These are phyloP conservation scores for Colletotrichum salicis DNA, from an alignment of 2,329 filamentous ascomycete species.

Conservation along the genomic window DNA sequence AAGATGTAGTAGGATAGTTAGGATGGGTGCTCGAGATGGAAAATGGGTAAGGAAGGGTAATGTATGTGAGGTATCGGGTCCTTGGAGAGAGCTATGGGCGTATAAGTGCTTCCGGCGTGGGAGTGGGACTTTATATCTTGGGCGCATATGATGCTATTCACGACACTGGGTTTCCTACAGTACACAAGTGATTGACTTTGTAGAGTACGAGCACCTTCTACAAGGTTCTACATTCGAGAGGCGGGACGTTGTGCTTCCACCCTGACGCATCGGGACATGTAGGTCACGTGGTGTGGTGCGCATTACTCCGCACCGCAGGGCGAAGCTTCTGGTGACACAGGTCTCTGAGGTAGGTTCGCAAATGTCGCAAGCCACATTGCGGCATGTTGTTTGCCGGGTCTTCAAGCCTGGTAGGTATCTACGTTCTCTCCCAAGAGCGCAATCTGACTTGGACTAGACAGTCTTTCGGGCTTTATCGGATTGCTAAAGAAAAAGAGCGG, in stretches of 20 bases:
- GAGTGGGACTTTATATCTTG: neutral
- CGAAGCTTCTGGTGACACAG: conserved; percentile 26
- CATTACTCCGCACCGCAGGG: conserved; percentile 22
- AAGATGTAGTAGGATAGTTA: too few relatives aligned
- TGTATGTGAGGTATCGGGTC: neutral
- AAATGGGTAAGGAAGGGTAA: neutral
- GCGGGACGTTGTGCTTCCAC: neutral
- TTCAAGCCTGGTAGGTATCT: neutral
- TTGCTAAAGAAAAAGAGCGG: neutral
- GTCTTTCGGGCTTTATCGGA: neutral
- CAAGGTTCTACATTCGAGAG: conserved; percentile 4
- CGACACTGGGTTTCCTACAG: neutral
- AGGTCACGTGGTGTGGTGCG: conserved; percentile 26
- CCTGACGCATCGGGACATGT: neutral
- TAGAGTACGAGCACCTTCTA: conserved; percentile 13
- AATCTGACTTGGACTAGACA: neutral
- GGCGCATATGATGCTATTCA: neutral
- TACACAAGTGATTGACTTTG: neutral
- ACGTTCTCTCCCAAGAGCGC: neutral
- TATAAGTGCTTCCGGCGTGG: neutral
- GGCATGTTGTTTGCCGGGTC: neutral
- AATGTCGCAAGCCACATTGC: conserved; percentile 9
- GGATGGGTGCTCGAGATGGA: neutral
- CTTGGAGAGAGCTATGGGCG: neutral
- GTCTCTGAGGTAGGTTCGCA: neutral